Evolutionary conservation across 345 rosid genomes (phyloP), one percentile per base, ranked within the genome.

Genomic region (Arabis hirsuta): DNA sequence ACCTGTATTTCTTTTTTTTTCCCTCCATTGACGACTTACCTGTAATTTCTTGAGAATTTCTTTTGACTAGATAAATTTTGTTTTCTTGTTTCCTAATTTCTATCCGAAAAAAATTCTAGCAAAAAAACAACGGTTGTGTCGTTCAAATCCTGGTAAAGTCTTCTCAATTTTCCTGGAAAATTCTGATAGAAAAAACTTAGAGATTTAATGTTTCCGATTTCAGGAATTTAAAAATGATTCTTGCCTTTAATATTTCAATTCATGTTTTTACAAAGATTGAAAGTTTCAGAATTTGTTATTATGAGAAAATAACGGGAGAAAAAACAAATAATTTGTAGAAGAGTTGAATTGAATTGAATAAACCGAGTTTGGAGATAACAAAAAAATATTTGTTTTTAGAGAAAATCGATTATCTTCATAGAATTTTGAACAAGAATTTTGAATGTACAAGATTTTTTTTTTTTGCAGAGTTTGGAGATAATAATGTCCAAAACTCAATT

Each of bases 401-500:
- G 38, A 34, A 34, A 34, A 34, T 27, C 34, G 14, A 20, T 7
- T 14, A 63, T 34, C 51, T 39, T 62, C 61, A 16, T 43, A 31
- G 9, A 12, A 45, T 47, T 47, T 55, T 34, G 24, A 22, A 22
- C 2, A 22, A 22, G 48, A 55, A 14, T 20, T 8, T n/a, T 73
- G 44, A 57, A 65, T 61, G 26, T n/a, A n/a, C n/a, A n/a, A n/a
- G n/a, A n/a, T n/a, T n/a, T n/a, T n/a, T n/a, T n/a, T n/a, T n/a
- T 12, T 8, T 12, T 70, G 55, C 75, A 63, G 71, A 63, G 60
- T 69, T 62, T 56, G 66, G 53, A 62, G 71, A 63, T 55, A 47
- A 81, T 62, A 44, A 90, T 90, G 97, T 69, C 88, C 45, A 69
- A 44, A 74, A 46, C 65, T 38, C 82, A 75, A 72, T 78, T 84